phyloP scores from a whole-genome alignment of 495 filamentous ascomycete genomes.

The Penicillium lividum region DNA sequence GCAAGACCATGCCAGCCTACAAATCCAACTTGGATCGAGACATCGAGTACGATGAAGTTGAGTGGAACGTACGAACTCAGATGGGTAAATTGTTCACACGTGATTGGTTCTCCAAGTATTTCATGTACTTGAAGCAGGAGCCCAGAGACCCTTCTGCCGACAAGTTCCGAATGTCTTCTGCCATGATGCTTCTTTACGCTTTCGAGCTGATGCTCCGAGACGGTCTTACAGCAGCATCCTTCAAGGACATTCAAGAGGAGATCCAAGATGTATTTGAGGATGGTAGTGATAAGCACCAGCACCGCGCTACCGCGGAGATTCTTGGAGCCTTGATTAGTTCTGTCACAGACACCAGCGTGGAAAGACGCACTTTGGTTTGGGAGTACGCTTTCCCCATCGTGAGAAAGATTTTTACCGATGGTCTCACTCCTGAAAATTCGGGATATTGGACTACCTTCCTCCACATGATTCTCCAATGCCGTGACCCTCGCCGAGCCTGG shows the following conservation, averaged over 20 bases:
- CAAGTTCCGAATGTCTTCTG: conserved; percentile 84
- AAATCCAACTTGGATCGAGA: conserved; percentile 67
- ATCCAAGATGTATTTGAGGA: conserved; percentile 76
- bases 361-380: conserved; percentile 77
- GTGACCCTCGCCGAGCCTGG: conserved; percentile 83
- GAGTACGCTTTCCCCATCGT: conserved; percentile 87
- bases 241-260: conserved; percentile 85
- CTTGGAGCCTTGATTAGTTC: conserved; percentile 79
- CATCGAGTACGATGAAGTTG: conserved; percentile 79
- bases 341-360: conserved; percentile 66
- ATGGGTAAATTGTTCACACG: conserved; percentile 79
- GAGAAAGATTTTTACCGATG: conserved; percentile 80
- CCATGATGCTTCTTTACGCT: conserved; percentile 79
- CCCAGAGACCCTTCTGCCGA: conserved; percentile 81
- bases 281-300: conserved; percentile 96
- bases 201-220: conserved; percentile 80
- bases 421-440: conserved; percentile 90
- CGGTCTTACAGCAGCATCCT: conserved; percentile 70
- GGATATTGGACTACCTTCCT: conserved; percentile 93
- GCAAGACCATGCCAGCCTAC: conserved; percentile 76
- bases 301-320: conserved; percentile 94
- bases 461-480: conserved; percentile 78
- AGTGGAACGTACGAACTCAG: conserved; percentile 71
- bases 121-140: conserved; percentile 94
- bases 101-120: conserved; percentile 85